These are phyloP conservation scores for Cicer pinnatifidum DNA, from an alignment of 306 rosid species.

Conservation along the genomic window DNA sequence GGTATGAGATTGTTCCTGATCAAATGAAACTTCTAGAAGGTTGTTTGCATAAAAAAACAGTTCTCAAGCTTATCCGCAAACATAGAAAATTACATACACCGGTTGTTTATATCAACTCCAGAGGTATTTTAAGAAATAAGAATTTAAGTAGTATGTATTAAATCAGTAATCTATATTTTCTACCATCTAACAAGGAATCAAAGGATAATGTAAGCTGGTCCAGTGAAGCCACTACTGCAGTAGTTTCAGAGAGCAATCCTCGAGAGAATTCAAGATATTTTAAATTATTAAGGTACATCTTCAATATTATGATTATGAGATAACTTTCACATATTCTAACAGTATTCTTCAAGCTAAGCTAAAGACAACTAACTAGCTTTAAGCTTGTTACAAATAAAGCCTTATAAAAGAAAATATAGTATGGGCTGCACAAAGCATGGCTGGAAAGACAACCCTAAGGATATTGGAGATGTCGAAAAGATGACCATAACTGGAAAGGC, in stretches of 20 bases:
- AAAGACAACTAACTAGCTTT: background rate
- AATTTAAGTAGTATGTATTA: constrained; percentile 2
- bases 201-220: background rate
- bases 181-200: constrained; percentile 20
- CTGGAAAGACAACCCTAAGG: too few species aligned
- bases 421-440: too few species aligned
- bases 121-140: constrained; percentile 29
- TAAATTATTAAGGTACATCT: background rate
- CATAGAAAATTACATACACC: background rate
- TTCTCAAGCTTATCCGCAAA: constrained; percentile 14
- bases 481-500: background rate
- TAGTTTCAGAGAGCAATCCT: constrained; percentile 16
- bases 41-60: background rate
- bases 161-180: background rate
- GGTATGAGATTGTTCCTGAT: constrained; percentile 4
- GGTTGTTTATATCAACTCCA: constrained; percentile 19
- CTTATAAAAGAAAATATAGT: too few species aligned
- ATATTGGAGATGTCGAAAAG: background rate
- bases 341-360: background rate
- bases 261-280: background rate
- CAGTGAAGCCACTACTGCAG: constrained; percentile 11
- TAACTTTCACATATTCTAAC: background rate
- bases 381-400: background rate
- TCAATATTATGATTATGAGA: background rate
- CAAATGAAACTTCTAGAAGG: background rate